Evolutionary conservation across 2,329 filamentous ascomycete genomes (phyloP).

Genomic region (Xylaria digitata): DNA sequence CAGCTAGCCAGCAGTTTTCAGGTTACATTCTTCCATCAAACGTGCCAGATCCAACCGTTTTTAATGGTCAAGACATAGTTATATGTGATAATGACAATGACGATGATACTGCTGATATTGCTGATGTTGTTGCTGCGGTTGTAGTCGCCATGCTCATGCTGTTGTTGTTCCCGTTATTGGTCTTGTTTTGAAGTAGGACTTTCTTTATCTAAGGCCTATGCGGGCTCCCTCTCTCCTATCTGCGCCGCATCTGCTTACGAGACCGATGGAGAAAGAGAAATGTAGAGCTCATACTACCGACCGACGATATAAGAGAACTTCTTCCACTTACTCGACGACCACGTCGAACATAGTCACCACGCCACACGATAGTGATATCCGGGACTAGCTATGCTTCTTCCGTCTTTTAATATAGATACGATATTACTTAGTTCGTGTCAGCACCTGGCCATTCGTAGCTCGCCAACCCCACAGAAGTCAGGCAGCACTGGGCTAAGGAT

Average conservation of each 20-base stretch:
- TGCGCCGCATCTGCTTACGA: conserved; percentile 4
- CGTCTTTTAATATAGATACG: conserved; percentile 9
- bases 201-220: neutral
- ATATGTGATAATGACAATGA: neutral
- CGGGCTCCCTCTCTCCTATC: neutral
- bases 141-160: neutral
- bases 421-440: conserved; percentile 22
- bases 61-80: neutral
- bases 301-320: conserved; percentile 18
- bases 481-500: conserved; percentile 18
- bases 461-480: conserved; percentile 9
- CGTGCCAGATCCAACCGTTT: neutral
- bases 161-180: neutral
- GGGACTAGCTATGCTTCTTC: neutral
- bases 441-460: conserved; percentile 12
- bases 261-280: conserved; percentile 1
- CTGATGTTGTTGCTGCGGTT: neutral
- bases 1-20: neutral
- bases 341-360: conserved; percentile 35
- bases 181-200: neutral
- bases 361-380: conserved; percentile 24
- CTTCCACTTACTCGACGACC: conserved; percentile 34
- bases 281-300: conserved; percentile 1
- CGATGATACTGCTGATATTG: conserved; percentile 8
- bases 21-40: neutral